Base-by-base conservation (phyloP, 2,329 filamentous ascomycete species). In the Colletotrichum lentis region DNA sequence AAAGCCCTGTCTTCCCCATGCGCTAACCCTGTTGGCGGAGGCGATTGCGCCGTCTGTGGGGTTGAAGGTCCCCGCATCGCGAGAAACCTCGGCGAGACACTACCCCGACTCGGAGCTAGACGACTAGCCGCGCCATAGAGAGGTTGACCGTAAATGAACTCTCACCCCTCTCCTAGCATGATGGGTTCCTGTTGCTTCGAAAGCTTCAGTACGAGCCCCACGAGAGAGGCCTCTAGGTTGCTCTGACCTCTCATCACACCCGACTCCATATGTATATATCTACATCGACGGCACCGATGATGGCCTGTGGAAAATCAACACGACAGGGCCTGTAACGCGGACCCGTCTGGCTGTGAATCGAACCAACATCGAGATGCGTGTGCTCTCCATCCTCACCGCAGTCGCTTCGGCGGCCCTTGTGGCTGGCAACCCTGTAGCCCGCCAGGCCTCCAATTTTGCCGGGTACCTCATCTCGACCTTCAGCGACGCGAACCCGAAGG, bases 381-480 rank as follows among this genome's bases (percentile, higher is more conserved):
- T 35, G 8, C 31, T 10, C 31, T 35, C 31, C 31, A 10, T 35
- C 31, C 31, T 35, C 31, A 10, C 31, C 31, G 31, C 31, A 35
- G 31, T 35, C 31, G 31, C 31, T 0, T 35, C 31, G 31, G 8
- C 31, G 7, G 31, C 31, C 31, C 31, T 35, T 10, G 7, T 35
- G 31, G 31, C 8, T 10, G 8, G 31, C 31, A 35, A 35, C 31
- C 31, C 31, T 3, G 31, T 35, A 2, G 31, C 31, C 31, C 31
- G 31, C 31, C 31, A 35, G 8, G 8, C 31, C 10, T 10, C 31
- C 31, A 35, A 0, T 1, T 75, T 74, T 20, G 76, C 74, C 5
- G 78, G 77, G 31, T 79, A 79, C 20, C 74, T 79, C 8, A 73
- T 79, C 49, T 79, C 78, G 27, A 79, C 77, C 0, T 79, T 79